phyloP scores from a whole-genome alignment of 1,139 yeast species.

The Saccharomyces uvarum region DNA sequence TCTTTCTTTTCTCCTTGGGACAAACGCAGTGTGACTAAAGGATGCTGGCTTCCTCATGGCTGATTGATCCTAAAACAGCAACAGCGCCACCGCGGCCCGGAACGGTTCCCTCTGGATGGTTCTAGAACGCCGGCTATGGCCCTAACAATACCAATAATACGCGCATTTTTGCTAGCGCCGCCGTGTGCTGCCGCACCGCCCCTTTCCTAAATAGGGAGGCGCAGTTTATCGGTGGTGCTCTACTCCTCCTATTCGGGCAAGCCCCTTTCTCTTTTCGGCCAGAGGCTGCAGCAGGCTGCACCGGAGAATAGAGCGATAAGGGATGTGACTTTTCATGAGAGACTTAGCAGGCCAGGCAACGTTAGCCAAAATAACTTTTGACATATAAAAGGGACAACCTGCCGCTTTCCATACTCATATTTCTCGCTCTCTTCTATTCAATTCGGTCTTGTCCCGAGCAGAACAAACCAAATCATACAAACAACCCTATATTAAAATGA shows the following conservation, averaged over 20 bases:
- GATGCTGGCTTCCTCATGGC: background rate
- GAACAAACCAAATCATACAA: background rate
- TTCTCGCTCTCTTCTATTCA: too few relatives aligned
- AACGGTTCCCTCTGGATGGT: background rate
- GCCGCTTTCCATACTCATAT: background rate
- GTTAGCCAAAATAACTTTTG: background rate
- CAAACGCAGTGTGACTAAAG: background rate
- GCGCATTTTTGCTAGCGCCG: background rate
- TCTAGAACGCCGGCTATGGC: background rate
- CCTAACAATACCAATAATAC: background rate
- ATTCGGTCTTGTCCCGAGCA: background rate
- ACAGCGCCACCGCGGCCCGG: background rate
- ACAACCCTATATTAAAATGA: slow-evolving; percentile 12
- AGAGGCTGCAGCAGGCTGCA: background rate
- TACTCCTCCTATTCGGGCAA: background rate
- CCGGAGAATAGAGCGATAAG: background rate
- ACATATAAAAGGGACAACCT: background rate
- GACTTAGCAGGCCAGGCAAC: background rate
- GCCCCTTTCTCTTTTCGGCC: background rate
- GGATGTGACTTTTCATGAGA: background rate
- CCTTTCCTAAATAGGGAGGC: background rate
- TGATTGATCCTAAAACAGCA: background rate
- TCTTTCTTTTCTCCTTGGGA: background rate
- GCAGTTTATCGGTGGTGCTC: background rate
- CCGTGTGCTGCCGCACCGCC: background rate